Percentiles rank a stretch among this genome's conserved stretches.
These are phyloP conservation scores for Lodderomyces pseudojiufengensis DNA, from an alignment of 1,139 yeast genomes.

Conservation along the genomic window DNA sequence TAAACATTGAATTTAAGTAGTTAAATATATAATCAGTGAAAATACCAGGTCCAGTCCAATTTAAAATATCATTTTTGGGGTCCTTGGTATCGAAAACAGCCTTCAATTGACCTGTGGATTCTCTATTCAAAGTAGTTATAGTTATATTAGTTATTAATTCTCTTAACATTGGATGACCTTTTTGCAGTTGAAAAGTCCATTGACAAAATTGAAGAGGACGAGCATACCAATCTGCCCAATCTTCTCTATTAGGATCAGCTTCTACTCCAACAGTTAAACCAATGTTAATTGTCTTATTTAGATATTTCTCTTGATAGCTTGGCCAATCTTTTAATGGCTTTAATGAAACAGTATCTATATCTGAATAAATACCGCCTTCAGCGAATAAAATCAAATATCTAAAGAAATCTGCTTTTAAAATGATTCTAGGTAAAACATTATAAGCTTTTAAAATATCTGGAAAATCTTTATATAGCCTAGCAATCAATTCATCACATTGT, in stretches of 20 bases:
- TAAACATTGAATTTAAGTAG: conserved; percentile 67
- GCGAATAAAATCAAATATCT: conserved; percentile 82
- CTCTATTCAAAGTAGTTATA: conserved; percentile 54
- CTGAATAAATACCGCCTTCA: conserved; percentile 90
- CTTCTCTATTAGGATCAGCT: conserved; percentile 86
- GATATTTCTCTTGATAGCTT: conserved; percentile 22
- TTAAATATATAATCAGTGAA: conserved; percentile 83
- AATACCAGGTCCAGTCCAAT: conserved; percentile 97
- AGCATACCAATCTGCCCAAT: conserved; percentile 69
- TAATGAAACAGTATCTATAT: conserved; percentile 69
- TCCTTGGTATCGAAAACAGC: conserved; percentile 45
- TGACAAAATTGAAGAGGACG: conserved; percentile 72
- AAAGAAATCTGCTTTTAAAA: conserved; percentile 87
- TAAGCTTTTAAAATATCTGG: conserved; percentile 82
- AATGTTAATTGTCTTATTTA: conserved; percentile 28
- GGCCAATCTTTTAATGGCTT: conserved; percentile 44
- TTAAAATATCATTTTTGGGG: conserved; percentile 76
- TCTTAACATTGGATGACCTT: conserved; percentile 88
- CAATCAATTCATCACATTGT: conserved; percentile 61
- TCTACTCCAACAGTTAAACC: conserved; percentile 62
- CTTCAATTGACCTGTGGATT: conserved; percentile 35
- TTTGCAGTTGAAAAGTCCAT: conserved; percentile 74
- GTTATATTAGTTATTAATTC: conserved; percentile 80
- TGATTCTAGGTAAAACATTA: conserved; percentile 68
- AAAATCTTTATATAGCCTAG: conserved; percentile 58